Evolutionary conservation across 176 grass and related monocot species (phyloP), one percentile per base, ranked within the genome.

Genomic region (Triticum urartu): DNA sequence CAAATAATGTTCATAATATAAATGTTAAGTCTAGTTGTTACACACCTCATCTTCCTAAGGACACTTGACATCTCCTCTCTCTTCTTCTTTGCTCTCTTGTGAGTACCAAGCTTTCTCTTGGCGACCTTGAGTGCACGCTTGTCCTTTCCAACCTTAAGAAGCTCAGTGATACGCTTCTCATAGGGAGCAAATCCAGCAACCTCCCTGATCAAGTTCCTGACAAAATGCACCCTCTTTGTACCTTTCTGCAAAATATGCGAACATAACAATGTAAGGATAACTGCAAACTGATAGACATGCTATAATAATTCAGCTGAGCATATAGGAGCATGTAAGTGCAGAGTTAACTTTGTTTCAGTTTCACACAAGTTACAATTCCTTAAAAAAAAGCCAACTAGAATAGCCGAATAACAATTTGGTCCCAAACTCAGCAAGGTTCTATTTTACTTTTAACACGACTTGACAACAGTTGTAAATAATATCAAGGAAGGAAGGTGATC

Each of bases 141-240:
- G 42, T 75, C 72, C 72, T 75, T 75, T 50, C 72, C 72, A 75
- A 75, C 72, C 72, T 75, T 75, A 28, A 75, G 72, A 75, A 75
- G 72, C 72, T 75, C 72, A 75, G 72, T 75, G 42, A 75, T 75
- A 75, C 72, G 72, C 18, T 75, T 75, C 72, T 75, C 72, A 50
- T 75, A 75, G 40, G 71, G 72, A 50, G 72, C 72, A 0, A 75
- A 75, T 75, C 72, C 72, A 75, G 72, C 72, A 75, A 75, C 72
- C 24, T 75, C 72, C 72, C 72, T 75, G 2, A 75, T 75, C 42
- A 75, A 28, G 42, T 75, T 75, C 72, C 72, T 28, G 72, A 75
- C 72, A 48, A 75, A 75, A 3, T 8, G 42, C 12, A 75, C 72
- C 24, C 72, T 75, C 72, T 75, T 75, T 17, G 72, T 75, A 9